Base-by-base conservation (phyloP, 768 basidiomycete genomes). In the Mycena epipterygia region DNA sequence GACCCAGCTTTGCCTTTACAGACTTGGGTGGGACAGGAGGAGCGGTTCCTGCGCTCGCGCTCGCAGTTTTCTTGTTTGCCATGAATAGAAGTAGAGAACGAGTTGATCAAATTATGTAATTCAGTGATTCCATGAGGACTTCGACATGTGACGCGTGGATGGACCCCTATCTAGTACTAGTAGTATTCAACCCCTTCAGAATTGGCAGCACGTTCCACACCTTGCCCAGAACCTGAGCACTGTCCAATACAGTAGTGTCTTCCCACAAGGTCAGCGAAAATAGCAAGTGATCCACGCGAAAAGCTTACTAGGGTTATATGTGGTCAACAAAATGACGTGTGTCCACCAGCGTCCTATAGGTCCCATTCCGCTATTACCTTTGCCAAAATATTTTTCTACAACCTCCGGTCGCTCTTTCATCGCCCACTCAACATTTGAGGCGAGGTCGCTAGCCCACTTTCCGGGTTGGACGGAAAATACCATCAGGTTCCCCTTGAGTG, bases 21-120 rank as follows among this genome's bases (percentile, higher is more conserved):
- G 72, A 55, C 44, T 73, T 73, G 14, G 64, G 60, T 29, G 72
- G 72, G 27, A 70, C 68, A 7, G 72, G 68, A 8, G 72, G 72
- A 23, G 68, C 65, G 44, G 5, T 52, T 7, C 5, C 48, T 13
- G 59, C 58, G 23, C 48, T 48, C 13, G 57, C 23, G 48, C 32
- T 64, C 27, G 25, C 51, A 19, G 19, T 70, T 70, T 70, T 73
- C 55, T 73, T 73, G n/a, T 68, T 70, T 3, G 68, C 72, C 72
- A 73, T 73, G 11, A 23, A 39, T 3, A 39, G 21, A 56, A 39
- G 55, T 2, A 39, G 6, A 37, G 21, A 6, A 16, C 5, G n/a
- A n/a, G 13, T 44, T 44, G 11, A 29, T 51, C 5, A 33, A n/a
- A n/a, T 30, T 59, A 44, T 23, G 25, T 59, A 42, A 30, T 16